Conservation (phyloP, 441 rosid genomes). For the Aleurites moluccanus region DNA sequence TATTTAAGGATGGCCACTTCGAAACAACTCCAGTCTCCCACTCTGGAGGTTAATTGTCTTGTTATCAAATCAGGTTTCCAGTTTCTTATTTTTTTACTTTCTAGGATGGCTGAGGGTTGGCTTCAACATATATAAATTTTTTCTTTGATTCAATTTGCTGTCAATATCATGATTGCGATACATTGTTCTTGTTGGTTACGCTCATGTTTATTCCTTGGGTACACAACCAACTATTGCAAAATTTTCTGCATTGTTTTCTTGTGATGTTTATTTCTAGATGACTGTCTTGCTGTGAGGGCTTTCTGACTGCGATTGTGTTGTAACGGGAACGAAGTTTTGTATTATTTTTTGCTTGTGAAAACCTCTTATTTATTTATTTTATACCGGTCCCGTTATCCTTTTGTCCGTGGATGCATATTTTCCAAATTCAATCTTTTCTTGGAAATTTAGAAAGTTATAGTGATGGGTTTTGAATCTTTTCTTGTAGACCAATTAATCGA, state of each 20-base stretch:
- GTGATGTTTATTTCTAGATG: conserved; percentile 12
- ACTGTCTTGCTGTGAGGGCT: conserved; percentile 17
- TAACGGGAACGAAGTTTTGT: conserved; percentile 21
- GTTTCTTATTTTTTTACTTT: conserved; percentile 17
- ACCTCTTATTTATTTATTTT: neutral
- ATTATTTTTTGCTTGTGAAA: conserved; percentile 5
- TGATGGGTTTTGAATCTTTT: neutral
- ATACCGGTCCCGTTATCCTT: neutral
- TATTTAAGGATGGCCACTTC: conserved; percentile 63
- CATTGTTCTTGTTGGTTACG: conserved; percentile 5
- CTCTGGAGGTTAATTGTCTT: conserved; percentile 64
- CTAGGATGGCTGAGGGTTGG: conserved; percentile 30
- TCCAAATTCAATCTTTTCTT: neutral
- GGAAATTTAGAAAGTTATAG: neutral
- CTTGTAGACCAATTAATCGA: neutral
- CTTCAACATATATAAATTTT: conserved; percentile 12
- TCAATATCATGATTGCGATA: conserved; percentile 22
- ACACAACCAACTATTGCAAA: conserved; percentile 11
- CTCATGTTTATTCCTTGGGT: conserved; percentile 22
- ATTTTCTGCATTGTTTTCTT: conserved; percentile 8
- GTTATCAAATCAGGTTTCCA: conserved; percentile 17
- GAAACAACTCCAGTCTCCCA: conserved; percentile 89
- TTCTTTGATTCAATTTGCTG: conserved; percentile 23
- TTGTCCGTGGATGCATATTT: neutral
- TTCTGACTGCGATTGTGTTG: conserved; percentile 22